These are phyloP conservation scores for Cladorrhinum samala DNA, from an alignment of 495 filamentous ascomycete species.

Conservation along the genomic window DNA sequence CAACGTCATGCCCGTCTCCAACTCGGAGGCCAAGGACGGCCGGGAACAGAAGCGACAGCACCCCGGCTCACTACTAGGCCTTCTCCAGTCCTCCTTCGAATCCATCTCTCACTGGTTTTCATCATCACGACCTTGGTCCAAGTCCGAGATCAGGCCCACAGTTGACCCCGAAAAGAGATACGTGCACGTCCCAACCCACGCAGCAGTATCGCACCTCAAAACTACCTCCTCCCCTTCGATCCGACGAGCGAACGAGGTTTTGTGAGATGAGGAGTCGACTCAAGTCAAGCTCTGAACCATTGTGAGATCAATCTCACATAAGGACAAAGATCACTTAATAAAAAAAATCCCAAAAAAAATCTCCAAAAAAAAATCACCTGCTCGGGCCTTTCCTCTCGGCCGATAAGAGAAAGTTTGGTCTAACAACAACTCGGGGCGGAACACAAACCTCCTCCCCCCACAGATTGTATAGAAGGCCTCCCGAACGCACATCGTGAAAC, in stretches of 20 bases:
- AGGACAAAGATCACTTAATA: background rate
- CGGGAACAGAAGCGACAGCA: too few species aligned
- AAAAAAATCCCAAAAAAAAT: background rate
- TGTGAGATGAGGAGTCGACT: too few species aligned
- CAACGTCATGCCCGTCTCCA: too few species aligned
- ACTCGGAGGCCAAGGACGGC: too few species aligned
- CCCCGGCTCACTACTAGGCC: too few species aligned
- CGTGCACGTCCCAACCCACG: slow-evolving; percentile 35
- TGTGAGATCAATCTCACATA: background rate
- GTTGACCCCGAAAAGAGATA: slow-evolving; percentile 23
- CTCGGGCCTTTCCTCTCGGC: slow-evolving; percentile 3
- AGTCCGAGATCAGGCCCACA: background rate
- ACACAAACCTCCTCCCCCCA: too few species aligned
- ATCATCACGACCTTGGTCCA: background rate
- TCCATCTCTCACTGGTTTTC: slow-evolving; percentile 10
- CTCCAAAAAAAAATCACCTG: background rate
- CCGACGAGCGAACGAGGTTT: slow-evolving; percentile 30
- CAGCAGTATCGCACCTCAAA: slow-evolving; percentile 34
- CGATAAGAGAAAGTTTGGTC: too few species aligned
- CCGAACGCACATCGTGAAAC: too few species aligned
- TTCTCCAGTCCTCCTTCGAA: too few species aligned
- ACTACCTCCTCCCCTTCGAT: slow-evolving; percentile 35
- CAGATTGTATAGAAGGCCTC: too few species aligned
- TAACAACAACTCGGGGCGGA: too few species aligned
- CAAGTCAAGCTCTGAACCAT: too few species aligned